phyloP scores from a whole-genome alignment of 345 rosid species.

The Cardiospermum halicacabum region DNA sequence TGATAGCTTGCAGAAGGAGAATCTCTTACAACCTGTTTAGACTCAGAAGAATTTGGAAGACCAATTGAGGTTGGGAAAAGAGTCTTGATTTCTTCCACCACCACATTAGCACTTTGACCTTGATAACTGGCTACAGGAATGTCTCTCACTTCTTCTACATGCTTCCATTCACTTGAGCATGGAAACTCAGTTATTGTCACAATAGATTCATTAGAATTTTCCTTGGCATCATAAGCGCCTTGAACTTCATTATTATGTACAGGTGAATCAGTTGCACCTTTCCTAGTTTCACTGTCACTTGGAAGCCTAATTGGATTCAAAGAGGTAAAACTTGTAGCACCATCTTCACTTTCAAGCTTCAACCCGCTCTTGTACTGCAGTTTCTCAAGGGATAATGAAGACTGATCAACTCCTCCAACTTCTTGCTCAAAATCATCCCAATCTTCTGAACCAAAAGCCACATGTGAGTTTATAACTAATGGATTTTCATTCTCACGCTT shows the following conservation, averaged over 20 bases:
- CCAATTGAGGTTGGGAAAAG: constrained; percentile 15
- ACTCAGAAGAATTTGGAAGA: constrained; percentile 20
- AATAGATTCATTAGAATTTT: constrained; percentile 16
- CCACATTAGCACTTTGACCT: constrained; percentile 22
- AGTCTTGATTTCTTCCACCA: constrained; percentile 13
- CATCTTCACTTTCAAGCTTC: constrained; percentile 26
- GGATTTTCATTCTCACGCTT: constrained; percentile 44
- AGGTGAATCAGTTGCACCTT: constrained; percentile 20
- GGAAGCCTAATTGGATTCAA: constrained; percentile 13
- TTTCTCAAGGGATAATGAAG: constrained; percentile 29
- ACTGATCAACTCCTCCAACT: constrained; percentile 32
- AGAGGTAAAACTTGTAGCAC: constrained; percentile 14
- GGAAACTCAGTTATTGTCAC: constrained; percentile 19
- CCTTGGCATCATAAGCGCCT: constrained; percentile 25
- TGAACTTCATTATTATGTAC: constrained; percentile 21
- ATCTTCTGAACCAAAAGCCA: constrained; percentile 85
- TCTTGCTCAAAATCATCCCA: constrained; percentile 88
- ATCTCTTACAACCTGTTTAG: constrained; percentile 26
- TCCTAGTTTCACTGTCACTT: constrained; percentile 28
- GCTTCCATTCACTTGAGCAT: constrained; percentile 23
- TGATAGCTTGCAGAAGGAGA: constrained; percentile 24
- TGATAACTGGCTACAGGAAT: constrained; percentile 30
- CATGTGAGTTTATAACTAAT: constrained; percentile 59
- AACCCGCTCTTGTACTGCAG: constrained; percentile 26
- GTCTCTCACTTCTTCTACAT: constrained; percentile 34